A percentile compares a stretch with the other conserved stretches of the same genome.
These are phyloP conservation scores for Leishmania amazonensis DNA, from an alignment of 208 protist genomes.

Conservation along the genomic window DNA sequence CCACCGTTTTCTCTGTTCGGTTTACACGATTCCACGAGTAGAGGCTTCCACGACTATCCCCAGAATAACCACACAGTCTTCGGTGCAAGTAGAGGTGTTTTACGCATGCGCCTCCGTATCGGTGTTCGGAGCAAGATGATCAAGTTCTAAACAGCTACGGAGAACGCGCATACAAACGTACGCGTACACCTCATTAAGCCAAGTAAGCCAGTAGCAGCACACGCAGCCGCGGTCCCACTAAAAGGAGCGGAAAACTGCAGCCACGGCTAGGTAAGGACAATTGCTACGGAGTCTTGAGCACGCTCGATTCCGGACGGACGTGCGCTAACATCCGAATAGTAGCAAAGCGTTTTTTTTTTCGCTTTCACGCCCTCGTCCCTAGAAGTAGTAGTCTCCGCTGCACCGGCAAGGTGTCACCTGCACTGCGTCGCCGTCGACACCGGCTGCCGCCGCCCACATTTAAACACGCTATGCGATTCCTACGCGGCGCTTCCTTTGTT, in stretches of 20 bases:
- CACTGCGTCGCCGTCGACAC: background rate
- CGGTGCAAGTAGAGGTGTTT: background rate
- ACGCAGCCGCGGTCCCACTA: background rate
- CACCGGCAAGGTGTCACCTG: background rate
- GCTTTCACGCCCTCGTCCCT: slow-evolving; percentile 25
- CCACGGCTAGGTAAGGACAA: background rate
- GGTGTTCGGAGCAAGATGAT: background rate
- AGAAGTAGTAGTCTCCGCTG: slow-evolving; percentile 11
- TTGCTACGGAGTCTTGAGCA: background rate
- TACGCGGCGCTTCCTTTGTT: background rate
- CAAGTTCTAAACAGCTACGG: background rate
- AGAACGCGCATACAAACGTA: background rate
- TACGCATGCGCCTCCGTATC: background rate
- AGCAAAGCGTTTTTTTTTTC: slow-evolving; percentile 57
- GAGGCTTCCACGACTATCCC: background rate
- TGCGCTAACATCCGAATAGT: slow-evolving; percentile 51
- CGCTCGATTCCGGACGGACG: background rate
- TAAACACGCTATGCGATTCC: background rate
- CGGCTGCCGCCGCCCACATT: background rate
- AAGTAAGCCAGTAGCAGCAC: background rate
- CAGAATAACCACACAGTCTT: background rate
- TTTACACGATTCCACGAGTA: background rate
- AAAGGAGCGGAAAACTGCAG: background rate
- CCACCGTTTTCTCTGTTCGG: background rate
- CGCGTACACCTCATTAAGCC: background rate